Conservation (phyloP, 371 early-diverging fungal species). For the Mortierella sp. region DNA sequence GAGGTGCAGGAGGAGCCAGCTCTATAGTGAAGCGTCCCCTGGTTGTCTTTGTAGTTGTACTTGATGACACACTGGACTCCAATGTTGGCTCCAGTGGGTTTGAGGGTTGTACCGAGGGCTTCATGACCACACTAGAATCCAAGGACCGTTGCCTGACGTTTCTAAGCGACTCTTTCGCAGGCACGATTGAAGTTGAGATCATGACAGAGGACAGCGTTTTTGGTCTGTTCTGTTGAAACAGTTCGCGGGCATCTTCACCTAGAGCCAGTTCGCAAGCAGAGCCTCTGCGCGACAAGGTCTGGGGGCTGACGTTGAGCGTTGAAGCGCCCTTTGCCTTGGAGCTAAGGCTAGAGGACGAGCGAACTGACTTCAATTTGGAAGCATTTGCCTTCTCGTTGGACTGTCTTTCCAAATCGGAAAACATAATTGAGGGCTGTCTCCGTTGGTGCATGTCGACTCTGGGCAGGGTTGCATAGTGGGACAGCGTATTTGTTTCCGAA, state of each 20-base stretch:
- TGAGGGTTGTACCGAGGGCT: background rate
- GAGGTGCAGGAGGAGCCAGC: conserved; percentile 19
- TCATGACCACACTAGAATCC: conserved; percentile 6
- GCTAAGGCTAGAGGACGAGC: background rate
- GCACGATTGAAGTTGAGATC: conserved; percentile 39
- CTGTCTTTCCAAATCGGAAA: conserved; percentile 14
- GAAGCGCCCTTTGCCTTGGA: background rate
- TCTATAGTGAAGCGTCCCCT: conserved; percentile 54
- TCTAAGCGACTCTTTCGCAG: conserved; percentile 13
- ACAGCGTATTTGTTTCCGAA: conserved; percentile 16
- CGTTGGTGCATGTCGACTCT: conserved; percentile 16
- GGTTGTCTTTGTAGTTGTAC: conserved; percentile 32
- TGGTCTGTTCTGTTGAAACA: conserved; percentile 49
- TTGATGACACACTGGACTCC: conserved; percentile 1
- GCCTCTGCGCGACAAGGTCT: conserved; percentile 19
- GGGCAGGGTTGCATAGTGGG: conserved; percentile 48
- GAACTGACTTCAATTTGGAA: background rate
- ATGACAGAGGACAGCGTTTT: conserved; percentile 41
- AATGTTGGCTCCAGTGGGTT: background rate
- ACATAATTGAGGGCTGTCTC: background rate
- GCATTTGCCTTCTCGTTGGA: background rate
- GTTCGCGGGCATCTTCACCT: conserved; percentile 37
- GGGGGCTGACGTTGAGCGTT: conserved; percentile 1
- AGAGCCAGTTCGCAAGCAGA: conserved; percentile 48
- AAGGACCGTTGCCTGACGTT: conserved; percentile 14